Base-by-base conservation (phyloP, 495 filamentous ascomycete genomes). In the Chaetomium fimeti region DNA sequence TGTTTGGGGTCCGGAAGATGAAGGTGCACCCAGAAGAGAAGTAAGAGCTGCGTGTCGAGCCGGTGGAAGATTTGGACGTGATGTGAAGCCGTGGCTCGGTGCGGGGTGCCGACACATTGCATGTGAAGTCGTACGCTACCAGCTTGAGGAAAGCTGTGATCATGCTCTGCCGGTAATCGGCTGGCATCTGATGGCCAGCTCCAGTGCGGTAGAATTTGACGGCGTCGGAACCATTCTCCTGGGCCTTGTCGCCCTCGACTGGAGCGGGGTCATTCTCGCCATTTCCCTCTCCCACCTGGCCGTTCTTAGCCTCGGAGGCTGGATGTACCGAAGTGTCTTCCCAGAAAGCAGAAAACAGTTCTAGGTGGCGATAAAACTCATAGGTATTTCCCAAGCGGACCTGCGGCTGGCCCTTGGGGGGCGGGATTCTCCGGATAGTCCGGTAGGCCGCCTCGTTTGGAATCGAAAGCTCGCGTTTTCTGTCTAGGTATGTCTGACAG, bases 41-140 rank as follows among this genome's bases (percentile, higher is more conserved):
- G 69, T 83, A 81, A 5, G 82, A 82, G n/a, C 70, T 74, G n/a
- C 76, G 72, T 9, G 70, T 65, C 18, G 64, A 43, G 12, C 69
- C 77, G 68, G 32, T 85, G 77, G 28, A 83, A 78, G 64, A 83
- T 78, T 60, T 84, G 74, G 64, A 87, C 64, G 52, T 76, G 24
- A 91, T 72, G 28, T 83, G 76, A 2, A 93, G 72, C 24, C 86
- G 81, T 3, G 89, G 90, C 43, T 86, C 85, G 18, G 80, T 72
- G 11, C 86, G 81, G 6, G 90, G 83, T 16, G 85, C 77, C 0
- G 82, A 77, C 47, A 91, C 82, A 57, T 89, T 89, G 75, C 89
- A 92, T 25, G 86, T 86, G 71, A 92, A 94, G 40, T 89, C 85
- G 83, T 91, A 95, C 9, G 87, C 83, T 1, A 89, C 84, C 49